Evolutionary conservation across 2,329 filamentous ascomycete species (phyloP), one percentile per base, ranked within the genome.

Genomic region (Dothiorella sarmentorum): DNA sequence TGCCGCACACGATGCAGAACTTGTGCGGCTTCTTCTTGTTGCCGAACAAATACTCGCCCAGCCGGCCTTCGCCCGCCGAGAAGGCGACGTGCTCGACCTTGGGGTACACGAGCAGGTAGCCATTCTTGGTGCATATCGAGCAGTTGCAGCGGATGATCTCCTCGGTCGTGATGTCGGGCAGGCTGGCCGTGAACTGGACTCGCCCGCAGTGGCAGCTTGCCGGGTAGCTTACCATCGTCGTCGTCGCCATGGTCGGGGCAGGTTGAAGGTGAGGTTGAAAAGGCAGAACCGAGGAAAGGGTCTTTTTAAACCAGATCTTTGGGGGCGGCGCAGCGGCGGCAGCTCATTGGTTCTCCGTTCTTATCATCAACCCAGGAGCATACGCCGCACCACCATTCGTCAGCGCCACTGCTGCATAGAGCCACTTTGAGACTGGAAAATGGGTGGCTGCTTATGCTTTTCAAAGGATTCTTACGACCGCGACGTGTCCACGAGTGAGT

Each of bases 161-260:
- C 62, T 78, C 69, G 3, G 75, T 71, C 26, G 83, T 71, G 24
- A 79, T 75, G 22, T 80, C 79, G 27, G 76, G 78, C 43, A 83
- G 72, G 18, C 73, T 76, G 26, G 81, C 71, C 13, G 74, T 72
- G 64, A 81, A 79, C 60, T 75, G 70, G 60, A 84, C 74, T 56
- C 75, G 75, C 43, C 80, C 80, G 67, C 81, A 83, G 66, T 83
- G 80, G 62, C 80, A 84, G 58, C 76, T 77, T 10, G 73, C 79
- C 44, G 76, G 68, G 67, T 84, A 82, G 1, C 75, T 78, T 13
- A 26, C 27, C 33, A 7, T 27, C 2, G 20, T 33, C 47, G 38
- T 52, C n/a, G n/a, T n/a, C n/a, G n/a, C n/a, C n/a, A n/a, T n/a
- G n/a, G n/a, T n/a, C n/a, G n/a, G n/a, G n/a, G n/a, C n/a, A n/a